Evolutionary conservation across 1,139 yeast genomes (phyloP).

Genomic region (Ashbya aceris): DNA sequence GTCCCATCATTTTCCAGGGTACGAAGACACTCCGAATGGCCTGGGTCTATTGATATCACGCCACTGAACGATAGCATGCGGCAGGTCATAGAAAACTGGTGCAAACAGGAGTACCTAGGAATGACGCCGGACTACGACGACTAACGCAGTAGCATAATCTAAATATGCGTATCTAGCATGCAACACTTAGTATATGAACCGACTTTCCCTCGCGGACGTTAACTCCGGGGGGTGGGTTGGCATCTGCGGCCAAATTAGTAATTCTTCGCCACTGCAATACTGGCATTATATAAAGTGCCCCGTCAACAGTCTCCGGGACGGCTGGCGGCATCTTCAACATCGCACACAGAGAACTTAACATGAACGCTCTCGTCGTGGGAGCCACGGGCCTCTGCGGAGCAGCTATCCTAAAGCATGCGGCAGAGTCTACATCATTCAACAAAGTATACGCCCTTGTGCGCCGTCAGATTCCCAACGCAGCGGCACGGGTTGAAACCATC

Average conservation of each 20-base stretch:
- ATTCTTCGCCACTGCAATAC: no score
- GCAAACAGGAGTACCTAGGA: conserved; percentile 9
- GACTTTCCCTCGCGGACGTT: no score
- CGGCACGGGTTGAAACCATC: conserved; percentile 18
- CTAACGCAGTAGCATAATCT: not conserved
- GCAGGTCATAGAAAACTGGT: conserved; percentile 10
- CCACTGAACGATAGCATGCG: conserved; percentile 7
- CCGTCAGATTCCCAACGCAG: conserved; percentile 25
- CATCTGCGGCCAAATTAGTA: no score
- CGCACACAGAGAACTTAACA: not conserved
- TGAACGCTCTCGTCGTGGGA: conserved; percentile 36
- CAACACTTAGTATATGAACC: no score
- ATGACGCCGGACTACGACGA: conserved; percentile 1
- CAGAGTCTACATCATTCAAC: conserved; percentile 27
- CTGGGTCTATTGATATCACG: conserved; percentile 22
- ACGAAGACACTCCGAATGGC: conserved; percentile 32
- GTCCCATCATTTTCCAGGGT: conserved; percentile 56
- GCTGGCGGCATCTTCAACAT: not conserved
- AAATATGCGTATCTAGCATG: not conserved
- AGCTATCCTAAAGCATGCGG: conserved; percentile 36
- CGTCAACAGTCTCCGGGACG: no score
- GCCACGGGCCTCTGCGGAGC: conserved; percentile 57
- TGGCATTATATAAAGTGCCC: no score
- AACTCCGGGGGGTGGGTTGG: no score
- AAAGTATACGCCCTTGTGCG: conserved; percentile 42